A percentile compares a stretch with the other conserved stretches of the same genome.
These are phyloP conservation scores for Astragalus membranaceus DNA, from an alignment of 306 rosid species.

Conservation along the genomic window DNA sequence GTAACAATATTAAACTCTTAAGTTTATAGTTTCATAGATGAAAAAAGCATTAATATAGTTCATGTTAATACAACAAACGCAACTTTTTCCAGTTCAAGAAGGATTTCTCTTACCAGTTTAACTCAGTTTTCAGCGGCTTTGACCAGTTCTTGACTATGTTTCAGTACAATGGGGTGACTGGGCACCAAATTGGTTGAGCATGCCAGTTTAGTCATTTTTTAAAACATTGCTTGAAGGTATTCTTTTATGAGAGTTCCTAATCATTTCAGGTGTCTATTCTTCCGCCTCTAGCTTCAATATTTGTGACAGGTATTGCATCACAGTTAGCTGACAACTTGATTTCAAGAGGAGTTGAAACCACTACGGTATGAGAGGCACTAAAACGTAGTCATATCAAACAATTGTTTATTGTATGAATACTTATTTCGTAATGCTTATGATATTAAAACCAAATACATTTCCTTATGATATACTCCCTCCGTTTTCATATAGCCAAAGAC, in stretches of 20 bases:
- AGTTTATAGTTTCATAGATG: no score
- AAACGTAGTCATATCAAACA: background rate
- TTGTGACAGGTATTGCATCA: slow-evolving; percentile 63
- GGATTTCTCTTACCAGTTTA: background rate
- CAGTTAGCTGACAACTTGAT: slow-evolving; percentile 87
- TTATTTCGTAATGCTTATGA: background rate
- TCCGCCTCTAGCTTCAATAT: slow-evolving; percentile 80
- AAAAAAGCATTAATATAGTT: no score
- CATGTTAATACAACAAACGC: no score
- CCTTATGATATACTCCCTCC: background rate
- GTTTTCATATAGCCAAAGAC: no score
- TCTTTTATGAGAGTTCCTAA: background rate
- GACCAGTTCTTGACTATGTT: background rate
- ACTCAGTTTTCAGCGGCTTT: background rate
- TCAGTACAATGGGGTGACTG: background rate
- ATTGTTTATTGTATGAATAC: background rate
- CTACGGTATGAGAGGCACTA: slow-evolving; percentile 46
- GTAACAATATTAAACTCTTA: no score
- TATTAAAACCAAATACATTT: background rate
- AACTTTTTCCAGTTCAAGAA: background rate
- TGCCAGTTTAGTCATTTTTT: background rate
- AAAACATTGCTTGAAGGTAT: background rate
- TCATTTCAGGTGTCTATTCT: slow-evolving; percentile 87
- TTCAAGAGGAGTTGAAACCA: slow-evolving; percentile 80
- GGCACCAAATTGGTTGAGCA: no score